A percentile compares a stretch with the other conserved stretches of the same genome.
These are phyloP conservation scores for Artemisia annua DNA, from an alignment of 129 eudicot species.

Conservation along the genomic window DNA sequence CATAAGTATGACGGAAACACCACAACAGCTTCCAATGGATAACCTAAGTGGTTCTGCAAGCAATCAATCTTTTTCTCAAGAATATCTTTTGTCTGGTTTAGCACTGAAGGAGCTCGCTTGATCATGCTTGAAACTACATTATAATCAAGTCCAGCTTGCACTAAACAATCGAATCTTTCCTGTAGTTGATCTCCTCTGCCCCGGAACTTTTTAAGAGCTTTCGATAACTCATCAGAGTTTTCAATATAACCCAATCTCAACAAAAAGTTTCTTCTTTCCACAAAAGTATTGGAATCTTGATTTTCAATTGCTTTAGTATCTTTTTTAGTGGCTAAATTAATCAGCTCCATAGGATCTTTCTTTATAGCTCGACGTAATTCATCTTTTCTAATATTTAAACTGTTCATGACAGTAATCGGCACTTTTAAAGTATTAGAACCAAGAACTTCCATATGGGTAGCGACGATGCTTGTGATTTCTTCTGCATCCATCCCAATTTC, in stretches of 20 bases:
- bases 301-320: slow-evolving; percentile 17
- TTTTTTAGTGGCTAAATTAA: slow-evolving; percentile 46
- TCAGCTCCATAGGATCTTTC: slow-evolving; percentile 51
- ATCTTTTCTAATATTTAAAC: slow-evolving; percentile 37
- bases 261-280: slow-evolving; percentile 57
- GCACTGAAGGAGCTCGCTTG: slow-evolving; percentile 54
- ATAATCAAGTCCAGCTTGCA: slow-evolving; percentile 70
- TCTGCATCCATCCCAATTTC: slow-evolving; percentile 51
- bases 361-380: slow-evolving; percentile 45
- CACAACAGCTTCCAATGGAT: slow-evolving; percentile 62
- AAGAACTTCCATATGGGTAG: slow-evolving; percentile 43
- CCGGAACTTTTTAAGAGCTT: slow-evolving; percentile 63
- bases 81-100: slow-evolving; percentile 61
- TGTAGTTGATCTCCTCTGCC: slow-evolving; percentile 85
- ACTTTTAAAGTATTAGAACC: slow-evolving; percentile 49
- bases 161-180: slow-evolving; percentile 79
- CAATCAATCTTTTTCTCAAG: slow-evolving; percentile 59
- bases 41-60: slow-evolving; percentile 52
- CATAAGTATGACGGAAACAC: slow-evolving; percentile 72
- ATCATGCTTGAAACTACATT: slow-evolving; percentile 59
- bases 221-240: slow-evolving; percentile 70
- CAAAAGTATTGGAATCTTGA: slow-evolving; percentile 41
- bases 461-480: slow-evolving; percentile 36
- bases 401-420: slow-evolving; percentile 50
- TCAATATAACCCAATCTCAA: slow-evolving; percentile 66